Conservation (phyloP, 495 filamentous ascomycete species). For the Penicillium robsamsonii region DNA sequence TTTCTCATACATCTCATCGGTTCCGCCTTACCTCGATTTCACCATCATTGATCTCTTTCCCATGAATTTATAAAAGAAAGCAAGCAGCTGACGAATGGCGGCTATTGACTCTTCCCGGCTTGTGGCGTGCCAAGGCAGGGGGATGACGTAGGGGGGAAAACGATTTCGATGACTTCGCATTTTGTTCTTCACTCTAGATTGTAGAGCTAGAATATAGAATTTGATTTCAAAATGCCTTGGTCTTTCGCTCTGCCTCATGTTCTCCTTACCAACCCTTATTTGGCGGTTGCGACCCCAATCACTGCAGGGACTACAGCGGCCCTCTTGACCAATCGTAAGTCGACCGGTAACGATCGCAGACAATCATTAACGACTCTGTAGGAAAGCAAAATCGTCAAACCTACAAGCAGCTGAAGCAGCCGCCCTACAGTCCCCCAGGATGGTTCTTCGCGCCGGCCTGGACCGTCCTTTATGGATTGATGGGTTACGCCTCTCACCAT, state of each 20-base stretch:
- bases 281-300: constrained; percentile 37
- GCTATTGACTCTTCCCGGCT: no score
- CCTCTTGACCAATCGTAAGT: constrained; percentile 34
- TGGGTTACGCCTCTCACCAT: constrained; percentile 86
- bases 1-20: no score
- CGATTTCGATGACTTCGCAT: no score
- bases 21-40: no score
- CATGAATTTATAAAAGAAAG: no score
- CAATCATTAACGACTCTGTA: constrained; percentile 13
- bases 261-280: constrained; percentile 36
- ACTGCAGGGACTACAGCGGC: constrained; percentile 31
- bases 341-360: neutral
- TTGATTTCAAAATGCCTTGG: constrained; percentile 26
- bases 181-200: no score
- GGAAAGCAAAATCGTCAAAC: constrained; percentile 56
- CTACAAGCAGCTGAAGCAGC: constrained; percentile 71
- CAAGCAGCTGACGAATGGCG: no score
- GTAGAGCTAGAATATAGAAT: no score
- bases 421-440: constrained; percentile 74
- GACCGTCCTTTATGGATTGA: constrained; percentile 81
- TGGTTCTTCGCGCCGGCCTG: constrained; percentile 81
- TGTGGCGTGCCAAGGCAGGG: no score
- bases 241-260: constrained; percentile 37
- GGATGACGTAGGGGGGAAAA: no score
- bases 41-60: no score